Percentiles rank a stretch among this genome's conserved stretches.
Conservation (phyloP, 2,329 filamentous ascomycete species). For the Bipolaris cookei region DNA sequence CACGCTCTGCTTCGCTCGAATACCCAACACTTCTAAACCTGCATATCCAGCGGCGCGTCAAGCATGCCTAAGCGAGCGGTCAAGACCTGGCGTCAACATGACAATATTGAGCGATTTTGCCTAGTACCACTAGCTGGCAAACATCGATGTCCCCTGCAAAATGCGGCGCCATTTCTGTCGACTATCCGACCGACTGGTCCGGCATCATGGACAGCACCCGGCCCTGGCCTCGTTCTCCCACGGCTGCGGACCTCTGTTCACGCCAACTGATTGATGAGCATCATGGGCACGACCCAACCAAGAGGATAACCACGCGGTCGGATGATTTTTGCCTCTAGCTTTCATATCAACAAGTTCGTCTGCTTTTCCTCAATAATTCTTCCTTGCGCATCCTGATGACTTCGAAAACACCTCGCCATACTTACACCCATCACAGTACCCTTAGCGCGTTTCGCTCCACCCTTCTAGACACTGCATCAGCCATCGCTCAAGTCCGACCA, state of each 20-base stretch:
- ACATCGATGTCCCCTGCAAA: background rate
- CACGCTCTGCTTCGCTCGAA: background rate
- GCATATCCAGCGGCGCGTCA: too few relatives aligned
- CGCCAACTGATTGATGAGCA: slow-evolving; percentile 2
- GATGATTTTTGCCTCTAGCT: background rate
- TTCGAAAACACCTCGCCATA: slow-evolving; percentile 1
- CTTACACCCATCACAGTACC: background rate
- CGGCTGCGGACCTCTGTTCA: slow-evolving; percentile 6
- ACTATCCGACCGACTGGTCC: slow-evolving; percentile 11
- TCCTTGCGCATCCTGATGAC: background rate
- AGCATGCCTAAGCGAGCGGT: background rate
- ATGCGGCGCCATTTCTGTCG: slow-evolving; percentile 2
- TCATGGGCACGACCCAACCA: slow-evolving; percentile 4
- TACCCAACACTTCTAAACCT: background rate
- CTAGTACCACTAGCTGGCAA: background rate
- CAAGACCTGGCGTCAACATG: slow-evolving; percentile 4
- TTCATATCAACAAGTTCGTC: background rate
- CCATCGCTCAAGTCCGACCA: slow-evolving; percentile 8
- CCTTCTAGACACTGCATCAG: slow-evolving; percentile 1
- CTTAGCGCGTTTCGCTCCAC: slow-evolving; percentile 4
- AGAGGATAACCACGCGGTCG: background rate
- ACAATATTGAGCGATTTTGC: slow-evolving; percentile 4
- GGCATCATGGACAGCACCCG: background rate
- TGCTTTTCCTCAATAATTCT: background rate
- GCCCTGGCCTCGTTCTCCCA: slow-evolving; percentile 8